These are phyloP conservation scores for Wolfiporia cocos DNA, from an alignment of 1,284 basidiomycete species.

Conservation along the genomic window DNA sequence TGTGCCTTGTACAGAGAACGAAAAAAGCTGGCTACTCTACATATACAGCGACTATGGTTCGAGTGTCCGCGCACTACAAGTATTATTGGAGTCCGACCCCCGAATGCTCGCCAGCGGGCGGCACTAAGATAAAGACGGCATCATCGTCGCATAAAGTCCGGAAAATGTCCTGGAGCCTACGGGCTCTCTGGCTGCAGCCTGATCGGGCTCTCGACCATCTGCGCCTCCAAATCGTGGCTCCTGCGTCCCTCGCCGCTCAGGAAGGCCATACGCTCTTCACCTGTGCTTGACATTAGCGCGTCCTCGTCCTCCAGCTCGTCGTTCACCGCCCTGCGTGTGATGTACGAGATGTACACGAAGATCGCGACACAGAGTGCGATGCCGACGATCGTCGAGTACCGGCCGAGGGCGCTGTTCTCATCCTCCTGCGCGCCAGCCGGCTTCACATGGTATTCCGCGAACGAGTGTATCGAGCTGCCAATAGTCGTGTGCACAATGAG, in stretches of 20 bases:
- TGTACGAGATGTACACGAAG: slow-evolving; percentile 72
- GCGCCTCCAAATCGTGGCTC: slow-evolving; percentile 21
- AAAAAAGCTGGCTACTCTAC: slow-evolving; percentile 4
- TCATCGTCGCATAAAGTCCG: slow-evolving; percentile 5
- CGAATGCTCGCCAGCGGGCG: slow-evolving; percentile 5
- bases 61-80: slow-evolving; percentile 6
- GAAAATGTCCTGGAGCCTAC: slow-evolving; percentile 5
- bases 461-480: slow-evolving; percentile 78
- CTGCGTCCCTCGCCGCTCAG: slow-evolving; percentile 33
- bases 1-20: too few species aligned
- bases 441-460: slow-evolving; percentile 56
- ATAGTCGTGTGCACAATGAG: slow-evolving; percentile 82
- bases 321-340: slow-evolving; percentile 78
- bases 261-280: slow-evolving; percentile 32
- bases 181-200: slow-evolving; percentile 10
- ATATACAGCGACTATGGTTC: slow-evolving; percentile 3
- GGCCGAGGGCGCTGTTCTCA: slow-evolving; percentile 44
- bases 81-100: slow-evolving; percentile 8
- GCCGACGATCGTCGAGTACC: slow-evolving; percentile 64
- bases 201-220: slow-evolving; percentile 33
- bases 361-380: slow-evolving; percentile 70
- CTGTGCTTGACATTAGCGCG: slow-evolving; percentile 19
- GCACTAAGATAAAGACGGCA: slow-evolving; percentile 1
- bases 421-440: slow-evolving; percentile 29
- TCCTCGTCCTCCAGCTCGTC: slow-evolving; percentile 62